Percentiles rank a stretch among this genome's conserved stretches.
phyloP scores from a whole-genome alignment of 768 basidiomycete genomes.

The Tephrocybe sp. region DNA sequence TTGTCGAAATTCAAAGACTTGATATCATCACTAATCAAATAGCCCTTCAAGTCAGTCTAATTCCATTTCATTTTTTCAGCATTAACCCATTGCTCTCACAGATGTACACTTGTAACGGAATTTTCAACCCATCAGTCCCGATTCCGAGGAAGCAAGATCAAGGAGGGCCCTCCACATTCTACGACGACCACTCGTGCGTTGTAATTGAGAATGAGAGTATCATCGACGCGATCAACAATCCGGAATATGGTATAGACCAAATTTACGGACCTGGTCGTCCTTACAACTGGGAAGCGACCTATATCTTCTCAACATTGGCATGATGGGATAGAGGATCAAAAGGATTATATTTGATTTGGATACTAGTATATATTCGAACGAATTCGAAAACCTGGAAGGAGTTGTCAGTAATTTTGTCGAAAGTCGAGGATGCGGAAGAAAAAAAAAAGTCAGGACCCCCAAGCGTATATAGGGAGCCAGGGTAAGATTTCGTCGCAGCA shows the following conservation, averaged over 20 bases:
- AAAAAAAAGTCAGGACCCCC: conserved; percentile 39
- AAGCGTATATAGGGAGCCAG: conserved; percentile 50
- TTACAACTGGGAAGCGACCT: conserved; percentile 38
- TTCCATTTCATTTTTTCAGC: not conserved
- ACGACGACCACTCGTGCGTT: conserved; percentile 37
- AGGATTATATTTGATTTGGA: not conserved
- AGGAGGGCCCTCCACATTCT: conserved; percentile 32
- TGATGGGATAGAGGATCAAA: not conserved
- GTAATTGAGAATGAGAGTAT: conserved; percentile 43
- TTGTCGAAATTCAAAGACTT: conserved; percentile 22
- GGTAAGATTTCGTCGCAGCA: conserved; percentile 43
- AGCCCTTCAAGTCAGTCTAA: conserved; percentile 35
- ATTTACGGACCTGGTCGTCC: conserved; percentile 37
- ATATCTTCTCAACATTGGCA: conserved; percentile 31
- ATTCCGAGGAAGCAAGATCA: conserved; percentile 41
- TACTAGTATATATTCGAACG: not conserved
- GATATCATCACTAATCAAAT: conserved; percentile 43
- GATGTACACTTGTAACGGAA: conserved; percentile 42
- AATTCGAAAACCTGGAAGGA: not conserved
- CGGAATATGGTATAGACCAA: conserved; percentile 39
- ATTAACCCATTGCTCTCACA: conserved; percentile 6
- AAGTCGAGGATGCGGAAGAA: not conserved
- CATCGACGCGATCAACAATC: conserved; percentile 49
- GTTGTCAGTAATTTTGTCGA: conserved; percentile 1
- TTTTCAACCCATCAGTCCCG: conserved; percentile 30